These are phyloP conservation scores for Teunomyces kruisii DNA, from an alignment of 805 yeast genomes.

Conservation along the genomic window DNA sequence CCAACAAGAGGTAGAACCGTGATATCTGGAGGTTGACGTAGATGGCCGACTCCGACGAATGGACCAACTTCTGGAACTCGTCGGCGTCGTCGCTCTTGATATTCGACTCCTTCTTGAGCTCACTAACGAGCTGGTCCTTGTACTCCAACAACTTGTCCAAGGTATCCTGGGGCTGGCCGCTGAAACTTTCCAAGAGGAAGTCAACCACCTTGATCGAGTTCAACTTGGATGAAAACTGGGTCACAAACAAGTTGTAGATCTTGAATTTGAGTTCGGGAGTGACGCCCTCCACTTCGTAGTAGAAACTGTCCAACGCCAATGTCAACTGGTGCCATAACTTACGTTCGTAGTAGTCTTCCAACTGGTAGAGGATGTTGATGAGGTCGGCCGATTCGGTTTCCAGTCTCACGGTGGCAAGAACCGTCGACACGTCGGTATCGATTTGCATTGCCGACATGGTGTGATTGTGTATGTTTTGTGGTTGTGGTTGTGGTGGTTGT, in stretches of 20 bases:
- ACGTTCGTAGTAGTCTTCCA: conserved; percentile 85
- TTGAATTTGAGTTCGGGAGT: conserved; percentile 58
- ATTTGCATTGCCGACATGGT: conserved; percentile 38
- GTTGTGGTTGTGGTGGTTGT: neutral
- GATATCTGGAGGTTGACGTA: conserved; percentile 65
- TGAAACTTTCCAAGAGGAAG: conserved; percentile 59
- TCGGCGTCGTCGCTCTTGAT: conserved; percentile 26
- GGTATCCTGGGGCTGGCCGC: conserved; percentile 21
- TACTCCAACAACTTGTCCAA: conserved; percentile 38
- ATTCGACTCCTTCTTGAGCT: conserved; percentile 27
- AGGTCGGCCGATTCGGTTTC: conserved; percentile 63
- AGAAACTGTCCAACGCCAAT: conserved; percentile 60
- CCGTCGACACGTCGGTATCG: conserved; percentile 41
- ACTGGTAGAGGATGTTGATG: conserved; percentile 56
- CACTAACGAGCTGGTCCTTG: conserved; percentile 24
- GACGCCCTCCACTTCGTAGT: conserved; percentile 25
- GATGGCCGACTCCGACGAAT: conserved; percentile 55
- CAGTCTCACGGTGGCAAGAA: conserved; percentile 60
- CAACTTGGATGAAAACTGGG: conserved; percentile 64
- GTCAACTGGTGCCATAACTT: conserved; percentile 96
- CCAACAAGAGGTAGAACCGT: conserved; percentile 59
- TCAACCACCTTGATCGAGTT: conserved; percentile 79
- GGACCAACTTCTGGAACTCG: conserved; percentile 31
- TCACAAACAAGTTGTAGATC: conserved; percentile 69
- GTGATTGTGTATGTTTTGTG: neutral